phyloP scores from a whole-genome alignment of 805 yeast species.

The Peterozyma xylosa region DNA sequence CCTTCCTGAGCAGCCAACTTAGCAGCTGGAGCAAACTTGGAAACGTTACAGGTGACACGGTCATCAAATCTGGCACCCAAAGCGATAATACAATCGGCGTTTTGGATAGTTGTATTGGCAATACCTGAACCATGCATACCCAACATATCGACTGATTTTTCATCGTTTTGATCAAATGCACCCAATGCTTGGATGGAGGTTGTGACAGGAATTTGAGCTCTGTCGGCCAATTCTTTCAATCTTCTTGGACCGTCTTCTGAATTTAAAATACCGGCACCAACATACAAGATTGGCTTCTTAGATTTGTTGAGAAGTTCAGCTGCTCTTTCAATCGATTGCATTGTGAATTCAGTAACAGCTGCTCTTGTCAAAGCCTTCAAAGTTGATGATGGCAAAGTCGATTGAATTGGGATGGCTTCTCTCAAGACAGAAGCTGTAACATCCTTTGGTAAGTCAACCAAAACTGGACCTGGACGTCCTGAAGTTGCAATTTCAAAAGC shows the following conservation, averaged over 20 bases:
- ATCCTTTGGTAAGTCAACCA: conserved; percentile 96
- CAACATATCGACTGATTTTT: conserved; percentile 87
- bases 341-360: conserved; percentile 67
- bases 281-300: conserved; percentile 82
- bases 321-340: conserved; percentile 66
- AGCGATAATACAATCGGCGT: conserved; percentile 88
- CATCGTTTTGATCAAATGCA: conserved; percentile 86
- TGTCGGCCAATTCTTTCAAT: conserved; percentile 79
- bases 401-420: conserved; percentile 73
- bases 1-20: conserved; percentile 79
- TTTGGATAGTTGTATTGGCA: conserved; percentile 91
- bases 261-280: conserved; percentile 85
- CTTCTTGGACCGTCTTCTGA: conserved; percentile 72
- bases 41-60: conserved; percentile 85
- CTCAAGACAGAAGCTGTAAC: conserved; percentile 89
- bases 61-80: conserved; percentile 98
- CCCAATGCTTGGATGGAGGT: conserved; percentile 94
- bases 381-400: conserved; percentile 71
- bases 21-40: conserved; percentile 92
- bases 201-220: conserved; percentile 91
- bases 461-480: conserved; percentile 98
- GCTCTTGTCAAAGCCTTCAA: conserved; percentile 62
- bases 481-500: conserved; percentile 94
- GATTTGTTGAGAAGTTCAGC: conserved; percentile 76
- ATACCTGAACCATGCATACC: conserved; percentile 98